Evolutionary conservation across 1,284 basidiomycete genomes (phyloP).

Genomic region (Phenoliferia sp.): DNA sequence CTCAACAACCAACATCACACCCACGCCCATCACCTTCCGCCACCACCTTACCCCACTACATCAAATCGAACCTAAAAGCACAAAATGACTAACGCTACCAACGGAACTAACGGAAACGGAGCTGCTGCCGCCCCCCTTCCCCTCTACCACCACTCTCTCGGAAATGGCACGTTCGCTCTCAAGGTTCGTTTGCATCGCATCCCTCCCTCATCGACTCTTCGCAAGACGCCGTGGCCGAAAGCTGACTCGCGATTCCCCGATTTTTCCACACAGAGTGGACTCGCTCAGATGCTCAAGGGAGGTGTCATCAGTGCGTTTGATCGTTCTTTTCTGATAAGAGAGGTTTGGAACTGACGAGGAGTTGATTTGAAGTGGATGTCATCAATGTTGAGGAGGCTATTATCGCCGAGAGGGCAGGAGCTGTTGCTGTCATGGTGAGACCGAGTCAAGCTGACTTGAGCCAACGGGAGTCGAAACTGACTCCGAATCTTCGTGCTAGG

Average conservation of each 20-base stretch:
- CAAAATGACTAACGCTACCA: neutral
- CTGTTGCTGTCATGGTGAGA: constrained; percentile 93
- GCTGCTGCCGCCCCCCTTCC: constrained; percentile 1
- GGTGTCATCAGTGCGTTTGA: constrained; percentile 61
- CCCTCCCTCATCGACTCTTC: neutral
- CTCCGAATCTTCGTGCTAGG: constrained; percentile 17
- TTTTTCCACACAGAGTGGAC: constrained; percentile 30
- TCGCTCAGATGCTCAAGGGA: constrained; percentile 93
- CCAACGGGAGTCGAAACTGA: neutral
- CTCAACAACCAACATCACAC: neutral
- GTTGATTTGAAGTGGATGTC: constrained; percentile 36
- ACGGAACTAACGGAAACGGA: neutral
- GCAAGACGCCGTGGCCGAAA: too few species aligned
- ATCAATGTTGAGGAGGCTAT: constrained; percentile 82
- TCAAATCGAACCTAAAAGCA: too few species aligned
- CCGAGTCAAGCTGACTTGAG: constrained; percentile 46
- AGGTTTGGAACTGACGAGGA: neutral
- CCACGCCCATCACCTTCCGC: neutral
- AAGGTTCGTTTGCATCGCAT: constrained; percentile 8
- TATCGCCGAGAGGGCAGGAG: constrained; percentile 95
- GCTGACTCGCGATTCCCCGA: neutral
- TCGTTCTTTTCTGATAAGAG: constrained; percentile 62
- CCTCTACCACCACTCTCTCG: constrained; percentile 5
- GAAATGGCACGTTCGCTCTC: constrained; percentile 24
- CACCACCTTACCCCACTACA: too few species aligned